Evolutionary conservation across 495 filamentous ascomycete species (phyloP).

Genomic region (Aspergillus asperescens): DNA sequence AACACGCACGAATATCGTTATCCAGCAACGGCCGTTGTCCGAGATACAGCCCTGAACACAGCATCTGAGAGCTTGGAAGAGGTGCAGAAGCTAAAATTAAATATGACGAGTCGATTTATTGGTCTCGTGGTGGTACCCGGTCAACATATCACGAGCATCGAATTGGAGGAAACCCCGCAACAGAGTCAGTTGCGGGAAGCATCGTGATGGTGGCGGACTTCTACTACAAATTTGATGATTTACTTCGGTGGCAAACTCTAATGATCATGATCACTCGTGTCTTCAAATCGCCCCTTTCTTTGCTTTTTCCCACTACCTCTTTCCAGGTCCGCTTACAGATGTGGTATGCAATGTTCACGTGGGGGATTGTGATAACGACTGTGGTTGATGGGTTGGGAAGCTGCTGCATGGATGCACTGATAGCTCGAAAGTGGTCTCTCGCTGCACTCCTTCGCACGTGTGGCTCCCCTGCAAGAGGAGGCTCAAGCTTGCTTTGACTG

Average conservation of each 20-base stretch:
- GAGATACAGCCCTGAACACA: constrained; percentile 39
- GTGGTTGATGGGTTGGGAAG: background rate
- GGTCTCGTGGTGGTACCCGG: constrained; percentile 90
- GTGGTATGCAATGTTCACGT: constrained; percentile 14
- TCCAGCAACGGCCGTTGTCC: constrained; percentile 49
- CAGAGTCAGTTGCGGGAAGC: constrained; percentile 25
- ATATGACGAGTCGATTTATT: constrained; percentile 79
- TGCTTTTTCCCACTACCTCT: background rate
- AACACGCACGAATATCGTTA: constrained; percentile 82
- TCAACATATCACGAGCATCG: constrained; percentile 76
- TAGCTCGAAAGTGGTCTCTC: background rate
- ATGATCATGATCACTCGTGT: background rate
- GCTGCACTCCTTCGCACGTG: constrained; percentile 1
- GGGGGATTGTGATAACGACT: constrained; percentile 1
- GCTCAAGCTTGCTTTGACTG: constrained; percentile 5
- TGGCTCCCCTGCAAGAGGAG: constrained; percentile 8
- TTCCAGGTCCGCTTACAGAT: background rate
- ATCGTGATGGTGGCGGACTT: constrained; percentile 11
- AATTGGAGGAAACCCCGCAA: constrained; percentile 62
- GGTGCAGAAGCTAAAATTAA: constrained; percentile 45
- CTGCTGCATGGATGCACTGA: background rate
- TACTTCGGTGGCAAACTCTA: constrained; percentile 9
- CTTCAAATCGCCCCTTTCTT: background rate
- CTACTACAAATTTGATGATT: constrained; percentile 2
- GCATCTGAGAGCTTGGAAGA: constrained; percentile 25